These are phyloP conservation scores for Trametes coccinea DNA, from an alignment of 768 basidiomycete genomes.

Conservation along the genomic window DNA sequence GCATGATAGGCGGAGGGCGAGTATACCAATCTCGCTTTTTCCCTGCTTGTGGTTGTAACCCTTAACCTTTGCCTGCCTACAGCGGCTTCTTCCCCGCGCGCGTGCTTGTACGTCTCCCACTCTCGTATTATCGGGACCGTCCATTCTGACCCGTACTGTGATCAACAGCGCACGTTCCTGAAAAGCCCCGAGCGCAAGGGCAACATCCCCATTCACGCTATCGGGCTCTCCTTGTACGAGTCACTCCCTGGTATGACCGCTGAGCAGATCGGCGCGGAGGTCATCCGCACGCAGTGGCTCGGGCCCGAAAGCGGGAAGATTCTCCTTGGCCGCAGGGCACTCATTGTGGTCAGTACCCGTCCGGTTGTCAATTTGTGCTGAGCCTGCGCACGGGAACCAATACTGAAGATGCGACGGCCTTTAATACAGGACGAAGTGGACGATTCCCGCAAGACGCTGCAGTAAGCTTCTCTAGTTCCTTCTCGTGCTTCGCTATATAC, in stretches of 20 bases:
- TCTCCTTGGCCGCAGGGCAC: slow-evolving; percentile 75
- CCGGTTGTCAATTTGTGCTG: no score
- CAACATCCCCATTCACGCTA: slow-evolving; percentile 92
- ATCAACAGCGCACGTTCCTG: slow-evolving; percentile 75
- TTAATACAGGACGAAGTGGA: slow-evolving; percentile 77
- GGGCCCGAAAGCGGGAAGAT: slow-evolving; percentile 66
- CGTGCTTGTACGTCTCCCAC: slow-evolving; percentile 60
- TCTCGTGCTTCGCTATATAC: not conserved
- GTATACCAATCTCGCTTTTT: slow-evolving; percentile 33
- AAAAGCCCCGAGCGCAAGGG: slow-evolving; percentile 67
- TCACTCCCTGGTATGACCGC: slow-evolving; percentile 72
- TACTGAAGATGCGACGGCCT: not conserved
- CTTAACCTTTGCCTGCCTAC: slow-evolving; percentile 20
- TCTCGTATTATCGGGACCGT: not conserved
- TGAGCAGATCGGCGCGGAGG: slow-evolving; percentile 78
- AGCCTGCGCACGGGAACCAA: not conserved
- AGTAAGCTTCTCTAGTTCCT: slow-evolving; percentile 46
- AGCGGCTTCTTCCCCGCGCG: slow-evolving; percentile 97
- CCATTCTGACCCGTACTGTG: not conserved
- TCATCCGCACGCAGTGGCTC: slow-evolving; percentile 97
- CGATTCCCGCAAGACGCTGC: slow-evolving; percentile 85
- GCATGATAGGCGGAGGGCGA: slow-evolving; percentile 71
- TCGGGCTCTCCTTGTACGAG: slow-evolving; percentile 95
- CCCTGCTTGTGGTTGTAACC: slow-evolving; percentile 6
- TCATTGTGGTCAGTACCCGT: slow-evolving; percentile 70